A percentile compares a stretch with the other conserved stretches of the same genome.
Conservation (phyloP, 257 asterid genomes). For the Salvia rosmarinus region DNA sequence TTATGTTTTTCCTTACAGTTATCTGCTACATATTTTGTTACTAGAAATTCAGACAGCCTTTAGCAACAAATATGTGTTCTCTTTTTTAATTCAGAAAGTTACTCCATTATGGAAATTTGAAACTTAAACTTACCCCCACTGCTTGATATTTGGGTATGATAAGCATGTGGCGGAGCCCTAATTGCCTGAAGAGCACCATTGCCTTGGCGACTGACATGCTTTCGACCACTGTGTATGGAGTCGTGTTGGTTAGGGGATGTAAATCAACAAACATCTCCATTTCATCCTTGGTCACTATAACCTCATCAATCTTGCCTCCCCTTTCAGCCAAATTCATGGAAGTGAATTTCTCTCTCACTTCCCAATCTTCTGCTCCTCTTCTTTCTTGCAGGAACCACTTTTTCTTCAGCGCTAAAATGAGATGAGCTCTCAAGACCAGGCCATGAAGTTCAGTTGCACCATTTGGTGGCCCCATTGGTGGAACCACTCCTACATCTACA, state of each 20-base stretch:
- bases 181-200: slow-evolving; percentile 78
- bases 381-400: slow-evolving; percentile 81
- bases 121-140: slow-evolving; percentile 62
- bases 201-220: slow-evolving; percentile 88
- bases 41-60: neutral
- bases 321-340: slow-evolving; percentile 73
- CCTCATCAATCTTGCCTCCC: slow-evolving; percentile 70
- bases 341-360: slow-evolving; percentile 74
- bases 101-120: neutral
- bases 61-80: neutral
- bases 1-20: slow-evolving; percentile 4
- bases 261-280: slow-evolving; percentile 84
- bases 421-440: slow-evolving; percentile 75
- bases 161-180: slow-evolving; percentile 88
- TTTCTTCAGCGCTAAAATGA: slow-evolving; percentile 64
- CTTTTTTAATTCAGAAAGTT: neutral
- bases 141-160: slow-evolving; percentile 79
- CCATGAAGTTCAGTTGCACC: slow-evolving; percentile 69
- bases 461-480: slow-evolving; percentile 40
- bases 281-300: slow-evolving; percentile 60
- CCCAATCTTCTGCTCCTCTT: slow-evolving; percentile 75
- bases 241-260: slow-evolving; percentile 78
- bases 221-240: slow-evolving; percentile 72
- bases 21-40: neutral
- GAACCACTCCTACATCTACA: slow-evolving; percentile 52